Evolutionary conservation across 495 filamentous ascomycete genomes (phyloP).

Genomic region (Podospora fimiseda): DNA sequence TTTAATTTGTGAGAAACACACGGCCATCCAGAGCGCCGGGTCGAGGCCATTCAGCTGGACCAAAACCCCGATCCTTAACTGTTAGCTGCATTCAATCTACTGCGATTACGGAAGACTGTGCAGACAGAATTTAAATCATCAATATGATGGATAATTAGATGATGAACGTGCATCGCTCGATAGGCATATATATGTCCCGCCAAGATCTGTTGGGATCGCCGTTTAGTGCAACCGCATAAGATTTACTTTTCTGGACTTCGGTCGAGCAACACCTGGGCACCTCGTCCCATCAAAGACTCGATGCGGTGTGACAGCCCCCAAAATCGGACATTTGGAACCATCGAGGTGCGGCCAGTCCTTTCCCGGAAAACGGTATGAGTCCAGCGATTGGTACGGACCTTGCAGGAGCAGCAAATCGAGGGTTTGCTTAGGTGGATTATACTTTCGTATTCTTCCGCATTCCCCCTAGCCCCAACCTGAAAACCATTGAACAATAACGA

Average conservation of each 20-base stretch:
- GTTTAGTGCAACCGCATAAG: background rate
- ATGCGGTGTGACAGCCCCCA: background rate
- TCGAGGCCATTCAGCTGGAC: background rate
- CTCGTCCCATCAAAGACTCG: background rate
- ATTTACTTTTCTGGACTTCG: background rate
- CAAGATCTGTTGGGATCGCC: background rate
- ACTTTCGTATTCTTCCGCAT: no score
- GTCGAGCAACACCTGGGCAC: background rate
- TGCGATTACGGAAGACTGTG: background rate
- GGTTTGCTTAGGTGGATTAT: no score
- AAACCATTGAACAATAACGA: no score
- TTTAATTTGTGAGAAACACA: slow-evolving; percentile 7
- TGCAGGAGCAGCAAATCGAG: no score
- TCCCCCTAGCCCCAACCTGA: no score
- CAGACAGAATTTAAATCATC: background rate
- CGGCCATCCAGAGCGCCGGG: slow-evolving; percentile 8
- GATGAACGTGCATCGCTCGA: no score
- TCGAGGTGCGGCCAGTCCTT: background rate
- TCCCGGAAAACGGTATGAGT: no score
- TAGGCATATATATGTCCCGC: background rate
- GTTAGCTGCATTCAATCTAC: background rate
- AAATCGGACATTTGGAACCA: background rate
- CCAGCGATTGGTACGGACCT: no score
- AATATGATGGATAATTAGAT: no score
- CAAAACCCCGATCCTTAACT: background rate